A percentile compares a stretch with the other conserved stretches of the same genome.
Evolutionary conservation across 1,284 basidiomycete species (phyloP).

Genomic region (Phenoliferia sp.): DNA sequence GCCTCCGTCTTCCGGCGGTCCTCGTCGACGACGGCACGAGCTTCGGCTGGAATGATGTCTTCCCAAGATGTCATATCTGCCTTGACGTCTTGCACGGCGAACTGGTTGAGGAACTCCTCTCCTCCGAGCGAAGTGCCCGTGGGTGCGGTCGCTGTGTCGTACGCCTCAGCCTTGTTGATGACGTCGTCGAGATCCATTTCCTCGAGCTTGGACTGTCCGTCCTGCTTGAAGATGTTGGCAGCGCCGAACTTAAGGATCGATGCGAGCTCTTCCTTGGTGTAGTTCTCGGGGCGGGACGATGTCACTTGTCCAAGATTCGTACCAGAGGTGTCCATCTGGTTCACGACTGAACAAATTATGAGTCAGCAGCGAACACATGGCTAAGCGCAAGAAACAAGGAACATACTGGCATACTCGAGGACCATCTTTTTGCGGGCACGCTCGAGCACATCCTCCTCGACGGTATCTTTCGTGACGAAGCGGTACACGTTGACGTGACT

Average conservation of each 20-base stretch:
- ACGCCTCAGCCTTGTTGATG: constrained; percentile 91
- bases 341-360: constrained; percentile 66
- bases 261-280: constrained; percentile 95
- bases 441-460: constrained; percentile 98
- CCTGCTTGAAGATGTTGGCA: constrained; percentile 98
- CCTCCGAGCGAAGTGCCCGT: constrained; percentile 87
- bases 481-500: constrained; percentile 97
- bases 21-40: constrained; percentile 62
- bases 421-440: constrained; percentile 99
- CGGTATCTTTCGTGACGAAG: constrained; percentile 95
- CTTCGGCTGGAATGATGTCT: constrained; percentile 94
- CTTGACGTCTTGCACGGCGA: constrained; percentile 96
- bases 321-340: constrained; percentile 99
- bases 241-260: constrained; percentile 99
- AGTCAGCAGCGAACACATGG: constrained; percentile 19
- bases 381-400: constrained; percentile 1
- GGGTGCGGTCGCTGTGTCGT: constrained; percentile 69
- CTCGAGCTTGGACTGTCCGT: constrained; percentile 91
- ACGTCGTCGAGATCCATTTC: constrained; percentile 99
- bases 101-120: constrained; percentile 90
- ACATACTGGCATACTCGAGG: constrained; percentile 94
- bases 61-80: constrained; percentile 94
- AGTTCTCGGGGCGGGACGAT: constrained; percentile 77
- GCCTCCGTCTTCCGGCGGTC: constrained; percentile 58
- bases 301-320: constrained; percentile 74